A percentile compares a stretch with the other conserved stretches of the same genome.
Conservation (phyloP, 306 rosid genomes). For the Prunus davidiana region DNA sequence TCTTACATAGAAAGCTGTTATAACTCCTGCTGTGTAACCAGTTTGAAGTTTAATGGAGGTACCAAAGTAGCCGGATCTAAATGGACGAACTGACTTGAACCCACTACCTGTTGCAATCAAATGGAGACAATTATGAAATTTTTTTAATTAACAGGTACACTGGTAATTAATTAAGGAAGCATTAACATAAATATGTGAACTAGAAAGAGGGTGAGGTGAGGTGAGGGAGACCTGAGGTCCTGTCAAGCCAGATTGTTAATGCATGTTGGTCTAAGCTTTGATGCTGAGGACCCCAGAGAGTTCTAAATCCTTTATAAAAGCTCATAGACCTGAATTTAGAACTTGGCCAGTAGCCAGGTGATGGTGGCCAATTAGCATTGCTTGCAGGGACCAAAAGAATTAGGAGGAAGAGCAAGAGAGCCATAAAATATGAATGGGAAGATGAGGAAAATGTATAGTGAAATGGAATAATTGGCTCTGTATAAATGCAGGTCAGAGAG, state of each 20-base stretch:
- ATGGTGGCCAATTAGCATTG: slow-evolving; percentile 77
- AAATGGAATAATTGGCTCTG: slow-evolving; percentile 35
- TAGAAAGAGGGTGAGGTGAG: background rate
- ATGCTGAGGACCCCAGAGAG: slow-evolving; percentile 94
- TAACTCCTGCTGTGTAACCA: slow-evolving; percentile 97
- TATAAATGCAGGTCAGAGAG: slow-evolving; percentile 34
- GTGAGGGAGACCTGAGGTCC: slow-evolving; percentile 51
- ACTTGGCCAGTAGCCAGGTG: slow-evolving; percentile 96
- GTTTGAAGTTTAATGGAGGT: slow-evolving; percentile 85
- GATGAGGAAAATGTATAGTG: slow-evolving; percentile 15
- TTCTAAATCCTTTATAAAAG: slow-evolving; percentile 61
- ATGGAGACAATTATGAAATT: background rate
- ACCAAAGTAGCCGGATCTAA: slow-evolving; percentile 91
- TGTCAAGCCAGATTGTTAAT: slow-evolving; percentile 87
- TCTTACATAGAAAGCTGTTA: slow-evolving; percentile 88
- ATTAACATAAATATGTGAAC: background rate
- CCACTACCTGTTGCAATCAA: slow-evolving; percentile 69
- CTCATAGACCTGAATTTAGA: slow-evolving; percentile 56
- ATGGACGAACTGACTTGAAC: slow-evolving; percentile 81
- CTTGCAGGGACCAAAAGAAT: slow-evolving; percentile 39
- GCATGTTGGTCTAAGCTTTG: slow-evolving; percentile 58
- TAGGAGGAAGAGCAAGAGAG: slow-evolving; percentile 37
- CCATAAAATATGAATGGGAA: slow-evolving; percentile 33
- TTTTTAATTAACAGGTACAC: background rate
- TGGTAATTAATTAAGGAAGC: background rate